phyloP scores from a whole-genome alignment of 495 filamentous ascomycete species.

The Penicillium pulvis region DNA sequence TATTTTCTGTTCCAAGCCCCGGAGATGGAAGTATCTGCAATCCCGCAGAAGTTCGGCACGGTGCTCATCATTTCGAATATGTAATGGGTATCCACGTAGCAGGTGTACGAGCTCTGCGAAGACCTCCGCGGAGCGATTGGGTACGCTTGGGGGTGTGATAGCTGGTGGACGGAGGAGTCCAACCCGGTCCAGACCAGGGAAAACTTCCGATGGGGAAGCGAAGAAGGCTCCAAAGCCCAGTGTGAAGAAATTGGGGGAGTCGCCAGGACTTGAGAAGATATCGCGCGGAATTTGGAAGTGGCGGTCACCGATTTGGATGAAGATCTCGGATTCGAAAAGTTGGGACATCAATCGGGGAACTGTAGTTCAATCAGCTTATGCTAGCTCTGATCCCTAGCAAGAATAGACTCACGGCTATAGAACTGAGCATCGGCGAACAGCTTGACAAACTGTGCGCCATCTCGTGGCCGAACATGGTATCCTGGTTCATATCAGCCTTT shows the following conservation, averaged over 20 bases:
- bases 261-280: constrained; percentile 80
- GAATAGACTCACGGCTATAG: constrained; percentile 67
- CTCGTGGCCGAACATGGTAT: constrained; percentile 82
- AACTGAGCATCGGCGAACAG: constrained; percentile 96
- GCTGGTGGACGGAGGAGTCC: constrained; percentile 87
- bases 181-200: constrained; percentile 79
- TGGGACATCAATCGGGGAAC: constrained; percentile 89
- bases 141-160: constrained; percentile 79
- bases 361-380: constrained; percentile 34
- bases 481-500: constrained; percentile 43
- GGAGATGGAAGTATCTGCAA: constrained; percentile 90
- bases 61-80: constrained; percentile 76
- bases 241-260: constrained; percentile 94
- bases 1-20: constrained; percentile 84
- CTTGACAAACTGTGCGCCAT: constrained; percentile 84
- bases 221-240: constrained; percentile 92
- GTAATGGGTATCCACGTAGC: constrained; percentile 82
- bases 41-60: constrained; percentile 79
- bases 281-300: constrained; percentile 90
- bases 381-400: background rate
- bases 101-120: constrained; percentile 85
- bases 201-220: constrained; percentile 73
- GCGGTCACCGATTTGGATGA: constrained; percentile 80
- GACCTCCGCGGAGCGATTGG: constrained; percentile 74
- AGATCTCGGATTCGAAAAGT: constrained; percentile 92